These are phyloP conservation scores for Diospyros kaki DNA, from an alignment of 148 eudicot genomes.

Conservation along the genomic window DNA sequence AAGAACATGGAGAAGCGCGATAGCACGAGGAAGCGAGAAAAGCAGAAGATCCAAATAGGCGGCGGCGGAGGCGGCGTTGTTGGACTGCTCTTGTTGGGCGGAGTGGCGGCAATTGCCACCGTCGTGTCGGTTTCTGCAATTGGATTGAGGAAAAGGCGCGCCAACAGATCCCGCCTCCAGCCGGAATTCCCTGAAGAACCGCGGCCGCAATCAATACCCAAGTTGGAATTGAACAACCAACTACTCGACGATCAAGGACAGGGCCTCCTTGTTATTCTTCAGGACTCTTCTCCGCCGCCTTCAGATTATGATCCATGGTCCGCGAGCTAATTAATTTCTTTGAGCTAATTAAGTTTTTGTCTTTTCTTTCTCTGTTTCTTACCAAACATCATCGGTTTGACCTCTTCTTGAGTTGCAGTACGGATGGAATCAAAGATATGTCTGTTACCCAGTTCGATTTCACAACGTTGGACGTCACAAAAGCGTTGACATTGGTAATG, in stretches of 20 bases:
- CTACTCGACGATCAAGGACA: constrained; percentile 1
- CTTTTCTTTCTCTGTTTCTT: too few relatives aligned
- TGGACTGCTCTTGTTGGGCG: constrained; percentile 19
- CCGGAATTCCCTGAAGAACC: neutral
- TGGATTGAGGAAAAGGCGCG: constrained; percentile 11
- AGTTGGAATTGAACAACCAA: neutral
- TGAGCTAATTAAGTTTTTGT: too few relatives aligned
- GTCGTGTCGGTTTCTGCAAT: constrained; percentile 15
- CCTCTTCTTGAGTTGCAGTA: neutral
- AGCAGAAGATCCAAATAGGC: constrained; percentile 1
- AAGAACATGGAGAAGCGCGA: constrained; percentile 14
- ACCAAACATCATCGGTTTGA: neutral
- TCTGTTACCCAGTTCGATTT: constrained; percentile 4
- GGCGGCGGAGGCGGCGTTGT: constrained; percentile 12
- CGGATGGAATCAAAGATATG: constrained; percentile 3
- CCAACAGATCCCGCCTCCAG: neutral
- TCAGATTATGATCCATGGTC: constrained; percentile 5
- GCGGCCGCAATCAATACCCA: neutral
- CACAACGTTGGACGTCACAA: neutral
- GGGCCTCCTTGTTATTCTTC: constrained; percentile 15
- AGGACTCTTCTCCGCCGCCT: constrained; percentile 6
- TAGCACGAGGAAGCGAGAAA: constrained; percentile 6
- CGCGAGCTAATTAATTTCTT: neutral
- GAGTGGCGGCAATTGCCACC: constrained; percentile 22
- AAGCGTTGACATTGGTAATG: constrained; percentile 4